Percentiles rank a stretch among this genome's conserved stretches.
Conservation (phyloP, 2,329 filamentous ascomycete genomes). For the Colletotrichum tropicicola region DNA sequence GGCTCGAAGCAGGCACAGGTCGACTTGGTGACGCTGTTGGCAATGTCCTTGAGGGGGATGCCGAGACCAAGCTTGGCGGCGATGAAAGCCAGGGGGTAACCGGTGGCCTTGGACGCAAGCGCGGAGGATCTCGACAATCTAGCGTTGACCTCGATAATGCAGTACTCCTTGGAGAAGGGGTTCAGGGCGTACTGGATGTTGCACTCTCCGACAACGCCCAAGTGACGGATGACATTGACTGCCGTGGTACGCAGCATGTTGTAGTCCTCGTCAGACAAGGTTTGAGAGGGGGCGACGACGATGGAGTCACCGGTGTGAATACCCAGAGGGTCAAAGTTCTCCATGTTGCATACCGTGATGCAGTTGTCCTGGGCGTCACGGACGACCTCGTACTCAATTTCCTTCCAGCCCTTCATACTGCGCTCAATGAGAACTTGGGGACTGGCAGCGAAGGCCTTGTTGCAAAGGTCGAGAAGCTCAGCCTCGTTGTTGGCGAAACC, state of each 20-base stretch:
- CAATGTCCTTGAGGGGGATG: conserved; percentile 95
- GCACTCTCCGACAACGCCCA: conserved; percentile 97
- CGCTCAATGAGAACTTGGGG: conserved; percentile 96
- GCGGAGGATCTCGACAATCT: conserved; percentile 95
- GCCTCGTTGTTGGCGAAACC: conserved; percentile 91
- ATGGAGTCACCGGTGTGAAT: conserved; percentile 99
- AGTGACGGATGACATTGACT: conserved; percentile 95
- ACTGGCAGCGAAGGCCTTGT: conserved; percentile 93
- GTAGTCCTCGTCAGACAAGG: conserved; percentile 96
- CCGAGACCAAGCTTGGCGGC: conserved; percentile 95
- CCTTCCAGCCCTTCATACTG: conserved; percentile 99
- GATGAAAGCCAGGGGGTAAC: conserved; percentile 95
- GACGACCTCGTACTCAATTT: conserved; percentile 98
- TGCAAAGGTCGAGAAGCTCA: conserved; percentile 87
- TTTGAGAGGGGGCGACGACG: conserved; percentile 96
- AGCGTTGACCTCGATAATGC: conserved; percentile 99
- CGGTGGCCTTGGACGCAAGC: conserved; percentile 94
- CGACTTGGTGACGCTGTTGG: conserved; percentile 93
- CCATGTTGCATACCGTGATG: conserved; percentile 99
- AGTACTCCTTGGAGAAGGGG: conserved; percentile 94
- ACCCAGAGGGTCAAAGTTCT: conserved; percentile 98
- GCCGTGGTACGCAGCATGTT: conserved; percentile 98
- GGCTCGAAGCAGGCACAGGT: conserved; percentile 99
- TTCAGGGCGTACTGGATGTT: conserved; percentile 99
- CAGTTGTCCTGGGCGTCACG: conserved; percentile 96